Percentiles rank a stretch among this genome's conserved stretches.
These are phyloP conservation scores for Yamadazyma laniorum DNA, from an alignment of 805 yeast species.

Conservation along the genomic window DNA sequence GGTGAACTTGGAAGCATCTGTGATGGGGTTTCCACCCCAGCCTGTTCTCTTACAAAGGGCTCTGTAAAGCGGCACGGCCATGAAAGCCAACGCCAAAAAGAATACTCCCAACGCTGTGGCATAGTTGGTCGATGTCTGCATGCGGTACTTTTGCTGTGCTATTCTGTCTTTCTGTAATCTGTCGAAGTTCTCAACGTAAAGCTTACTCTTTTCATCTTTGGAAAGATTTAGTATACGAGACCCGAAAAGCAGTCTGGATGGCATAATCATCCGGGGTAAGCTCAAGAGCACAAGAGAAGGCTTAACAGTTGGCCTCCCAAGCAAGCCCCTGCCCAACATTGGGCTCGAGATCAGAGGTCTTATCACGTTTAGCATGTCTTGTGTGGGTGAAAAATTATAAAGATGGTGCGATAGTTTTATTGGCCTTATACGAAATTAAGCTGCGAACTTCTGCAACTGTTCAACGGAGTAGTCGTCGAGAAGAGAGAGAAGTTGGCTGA, in stretches of 20 bases:
- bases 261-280: background rate
- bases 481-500: constrained; percentile 33
- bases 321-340: no score
- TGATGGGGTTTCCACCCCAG: constrained; percentile 92
- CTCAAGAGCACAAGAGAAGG: no score
- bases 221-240: background rate
- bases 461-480: constrained; percentile 37
- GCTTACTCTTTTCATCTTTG: constrained; percentile 11
- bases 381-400: no score
- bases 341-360: no score
- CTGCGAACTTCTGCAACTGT: constrained; percentile 18
- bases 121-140: constrained; percentile 62
- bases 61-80: constrained; percentile 90
- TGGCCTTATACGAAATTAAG: background rate
- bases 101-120: constrained; percentile 64
- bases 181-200: constrained; percentile 16
- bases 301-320: no score
- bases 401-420: background rate
- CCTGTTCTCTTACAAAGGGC: constrained; percentile 94
- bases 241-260: background rate
- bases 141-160: constrained; percentile 31
- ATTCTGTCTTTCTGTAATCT: constrained; percentile 23
- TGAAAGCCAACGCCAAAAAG: constrained; percentile 77
- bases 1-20: constrained; percentile 76
- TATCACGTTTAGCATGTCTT: no score